Evolutionary conservation across 2,329 filamentous ascomycete species (phyloP).

Genomic region (Ophiostoma piceae): DNA sequence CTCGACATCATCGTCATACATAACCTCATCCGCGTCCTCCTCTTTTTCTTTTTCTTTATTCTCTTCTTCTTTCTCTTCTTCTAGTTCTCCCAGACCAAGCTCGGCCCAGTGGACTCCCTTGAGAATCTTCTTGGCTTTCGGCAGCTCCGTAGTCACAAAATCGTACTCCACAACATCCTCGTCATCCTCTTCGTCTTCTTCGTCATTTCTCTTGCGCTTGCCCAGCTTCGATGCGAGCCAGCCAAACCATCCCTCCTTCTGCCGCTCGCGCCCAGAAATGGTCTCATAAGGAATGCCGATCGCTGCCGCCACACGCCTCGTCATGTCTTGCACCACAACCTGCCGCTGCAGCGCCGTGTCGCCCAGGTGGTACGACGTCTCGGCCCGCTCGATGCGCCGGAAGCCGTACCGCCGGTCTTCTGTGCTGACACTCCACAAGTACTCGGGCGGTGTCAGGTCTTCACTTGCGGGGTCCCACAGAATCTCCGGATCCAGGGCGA

Average conservation of each 20-base stretch:
- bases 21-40: not conserved
- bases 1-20: too few species aligned
- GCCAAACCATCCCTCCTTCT: not conserved
- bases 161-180: not conserved
- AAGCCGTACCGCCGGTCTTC: constrained; percentile 28
- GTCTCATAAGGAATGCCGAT: not conserved
- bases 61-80: not conserved
- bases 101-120: constrained; percentile 19
- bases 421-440: constrained; percentile 28
- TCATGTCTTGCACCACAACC: constrained; percentile 28
- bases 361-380: constrained; percentile 35
- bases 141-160: constrained; percentile 20
- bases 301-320: constrained; percentile 24
- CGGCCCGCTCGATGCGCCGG: constrained; percentile 28
- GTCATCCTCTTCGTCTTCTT: not conserved
- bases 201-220: constrained; percentile 13
- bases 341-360: constrained; percentile 38
- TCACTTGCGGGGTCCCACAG: constrained; percentile 31
- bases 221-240: constrained; percentile 14
- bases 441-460: constrained; percentile 29
- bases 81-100: not conserved
- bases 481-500: constrained; percentile 25
- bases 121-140: constrained; percentile 3
- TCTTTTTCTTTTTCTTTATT: not conserved
- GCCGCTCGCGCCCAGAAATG: constrained; percentile 21